A percentile compares a stretch with the other conserved stretches of the same genome.
phyloP scores from a whole-genome alignment of 352 stramenopile genomes.

The Phytophthora podocarpi region DNA sequence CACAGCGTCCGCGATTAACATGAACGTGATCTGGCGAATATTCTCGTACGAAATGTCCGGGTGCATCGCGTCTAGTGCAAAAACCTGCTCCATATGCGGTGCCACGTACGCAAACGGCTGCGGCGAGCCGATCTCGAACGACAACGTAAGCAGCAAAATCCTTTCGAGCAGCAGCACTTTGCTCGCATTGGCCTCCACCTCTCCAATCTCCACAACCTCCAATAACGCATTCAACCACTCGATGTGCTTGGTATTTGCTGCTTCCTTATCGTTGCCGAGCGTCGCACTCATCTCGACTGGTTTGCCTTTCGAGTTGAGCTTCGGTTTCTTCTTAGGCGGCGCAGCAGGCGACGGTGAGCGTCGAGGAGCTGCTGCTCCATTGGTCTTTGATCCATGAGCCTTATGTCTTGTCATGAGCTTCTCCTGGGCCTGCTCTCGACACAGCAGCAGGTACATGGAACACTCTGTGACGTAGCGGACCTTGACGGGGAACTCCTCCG shows the following conservation, averaged over 20 bases:
- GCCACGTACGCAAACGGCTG: slow-evolving; percentile 73
- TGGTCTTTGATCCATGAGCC: slow-evolving; percentile 15
- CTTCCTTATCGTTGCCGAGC: slow-evolving; percentile 57
- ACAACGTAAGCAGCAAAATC: slow-evolving; percentile 75
- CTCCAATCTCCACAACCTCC: slow-evolving; percentile 63
- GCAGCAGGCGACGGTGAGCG: slow-evolving; percentile 23
- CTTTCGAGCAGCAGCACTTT: slow-evolving; percentile 77
- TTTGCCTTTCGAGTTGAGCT: slow-evolving; percentile 39
- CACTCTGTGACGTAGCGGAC: slow-evolving; percentile 79
- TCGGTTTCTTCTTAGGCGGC: slow-evolving; percentile 29
- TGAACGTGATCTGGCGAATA: slow-evolving; percentile 52
- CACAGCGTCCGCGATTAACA: slow-evolving; percentile 67
- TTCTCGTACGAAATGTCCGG: slow-evolving; percentile 49
- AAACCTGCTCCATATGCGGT: slow-evolving; percentile 56
- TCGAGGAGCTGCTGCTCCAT: not conserved
- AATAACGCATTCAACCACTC: slow-evolving; percentile 68
- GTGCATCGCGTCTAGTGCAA: slow-evolving; percentile 65
- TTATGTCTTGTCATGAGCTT: slow-evolving; percentile 35
- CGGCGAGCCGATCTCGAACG: slow-evolving; percentile 70
- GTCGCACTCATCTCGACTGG: slow-evolving; percentile 56
- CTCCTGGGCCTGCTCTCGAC: slow-evolving; percentile 42
- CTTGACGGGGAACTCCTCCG: slow-evolving; percentile 81
- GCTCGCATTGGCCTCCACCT: slow-evolving; percentile 63
- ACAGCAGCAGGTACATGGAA: slow-evolving; percentile 67
- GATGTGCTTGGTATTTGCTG: slow-evolving; percentile 63